phyloP scores from a whole-genome alignment of 2,329 filamentous ascomycete species.

The Neoascochyta sp. region DNA sequence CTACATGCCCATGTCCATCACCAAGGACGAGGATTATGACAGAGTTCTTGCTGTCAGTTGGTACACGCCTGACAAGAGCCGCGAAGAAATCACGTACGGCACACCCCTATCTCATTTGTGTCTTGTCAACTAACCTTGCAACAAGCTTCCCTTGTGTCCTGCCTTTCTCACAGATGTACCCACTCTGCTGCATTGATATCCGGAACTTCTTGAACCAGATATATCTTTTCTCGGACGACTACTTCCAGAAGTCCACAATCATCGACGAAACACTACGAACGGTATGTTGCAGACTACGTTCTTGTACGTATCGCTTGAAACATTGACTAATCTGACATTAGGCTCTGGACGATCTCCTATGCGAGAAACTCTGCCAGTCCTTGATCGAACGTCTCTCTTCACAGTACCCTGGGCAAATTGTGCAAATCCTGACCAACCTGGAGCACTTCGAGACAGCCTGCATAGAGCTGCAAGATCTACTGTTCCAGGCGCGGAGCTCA shows the following conservation, averaged over 20 bases:
- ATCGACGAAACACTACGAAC: constrained; percentile 88
- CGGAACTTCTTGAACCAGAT: constrained; percentile 97
- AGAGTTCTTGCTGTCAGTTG: constrained; percentile 95
- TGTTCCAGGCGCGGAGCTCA: constrained; percentile 80
- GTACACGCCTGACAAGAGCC: constrained; percentile 80
- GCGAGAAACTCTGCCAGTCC: constrained; percentile 84
- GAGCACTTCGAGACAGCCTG: constrained; percentile 96
- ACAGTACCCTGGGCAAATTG: constrained; percentile 95
- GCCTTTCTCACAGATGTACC: constrained; percentile 98
- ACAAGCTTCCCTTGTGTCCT: constrained; percentile 88
- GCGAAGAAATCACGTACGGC: constrained; percentile 69
- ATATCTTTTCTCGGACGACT: constrained; percentile 94
- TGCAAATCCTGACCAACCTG: constrained; percentile 95
- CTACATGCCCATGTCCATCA: constrained; percentile 99
- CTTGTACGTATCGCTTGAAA: no score
- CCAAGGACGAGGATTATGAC: constrained; percentile 83
- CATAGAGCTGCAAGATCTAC: constrained; percentile 77
- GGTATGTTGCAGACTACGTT: constrained; percentile 42
- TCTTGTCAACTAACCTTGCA: constrained; percentile 6
- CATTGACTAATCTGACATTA: constrained; percentile 36
- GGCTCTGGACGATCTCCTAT: constrained; percentile 93
- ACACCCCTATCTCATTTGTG: constrained; percentile 1
- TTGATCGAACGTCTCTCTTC: constrained; percentile 84
- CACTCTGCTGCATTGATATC: constrained; percentile 95
- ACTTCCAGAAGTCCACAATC: constrained; percentile 83